Base-by-base conservation (phyloP, 306 rosid species). In the Malus fusca region DNA sequence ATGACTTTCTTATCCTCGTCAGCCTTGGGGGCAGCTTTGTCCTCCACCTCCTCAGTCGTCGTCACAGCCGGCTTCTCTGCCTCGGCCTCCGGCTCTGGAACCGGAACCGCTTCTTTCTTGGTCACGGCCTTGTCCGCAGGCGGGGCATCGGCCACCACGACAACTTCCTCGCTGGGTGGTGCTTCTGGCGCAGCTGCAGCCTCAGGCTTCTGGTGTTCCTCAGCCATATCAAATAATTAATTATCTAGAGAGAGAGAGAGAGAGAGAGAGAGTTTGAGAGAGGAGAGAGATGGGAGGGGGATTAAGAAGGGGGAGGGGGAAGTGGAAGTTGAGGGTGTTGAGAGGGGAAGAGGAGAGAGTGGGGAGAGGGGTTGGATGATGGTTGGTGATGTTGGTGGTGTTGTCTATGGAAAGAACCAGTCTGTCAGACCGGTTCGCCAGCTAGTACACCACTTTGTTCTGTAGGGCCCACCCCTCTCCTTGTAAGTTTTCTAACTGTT, bases 171-270 rank as follows among this genome's bases (percentile, higher is more conserved):
- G 19, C 4, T 18, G 4, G 82, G 69, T 0, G 85, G 63, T 13
- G 74, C 59, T 17, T 80, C 88, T 4, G 81, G 72, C 8, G 77
- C 82, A 19, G 80, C 44, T 14, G 83, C 71, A 10, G 83, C 82
- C n/a, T 77, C 67, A 2, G 91, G 88, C 78, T 90, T 92, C 72
- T 90, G 85, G 66, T 87, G 55, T 43, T 92, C 97, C 72, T 88
- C 91, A 4, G 97, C 94, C 97, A 92, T 92, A 21, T 11, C 9
- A 11, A 61, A 4, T 55, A 19, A 15, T 42, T 23, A 18, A 6
- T 44, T 22, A 11, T 8, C 26, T 26, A 66, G n/a, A 21, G 19
- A 22, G 12, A 62, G 35, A 35, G 66, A 58, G 75, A 64, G 30
- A 33, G 37, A 33, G 37, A 33, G 40, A 35, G 8, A 35, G 40